A percentile compares a stretch with the other conserved stretches of the same genome.
Conservation (phyloP, 129 eudicot species). For the Artemisia tridentata region DNA sequence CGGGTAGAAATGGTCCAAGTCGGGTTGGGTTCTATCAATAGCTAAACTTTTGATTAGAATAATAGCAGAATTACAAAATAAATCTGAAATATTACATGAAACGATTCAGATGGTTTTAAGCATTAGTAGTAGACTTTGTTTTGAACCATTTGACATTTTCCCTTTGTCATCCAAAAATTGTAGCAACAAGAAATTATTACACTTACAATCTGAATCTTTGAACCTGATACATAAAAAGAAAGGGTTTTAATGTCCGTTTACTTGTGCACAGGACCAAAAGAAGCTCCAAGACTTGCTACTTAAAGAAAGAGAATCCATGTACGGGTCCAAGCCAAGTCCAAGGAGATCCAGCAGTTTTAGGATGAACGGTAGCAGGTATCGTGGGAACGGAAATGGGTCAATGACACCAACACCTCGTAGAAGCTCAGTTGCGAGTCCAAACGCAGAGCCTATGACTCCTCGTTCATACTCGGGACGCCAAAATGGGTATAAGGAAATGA, state of each 20-base stretch:
- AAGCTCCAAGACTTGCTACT: constrained; percentile 75
- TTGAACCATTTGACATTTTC: no score
- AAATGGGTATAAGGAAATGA: constrained; percentile 78
- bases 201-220: neutral
- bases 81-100: no score
- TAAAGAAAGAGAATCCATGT: constrained; percentile 73
- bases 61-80: no score
- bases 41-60: no score
- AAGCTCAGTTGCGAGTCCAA: constrained; percentile 56
- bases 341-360: constrained; percentile 78
- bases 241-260: constrained; percentile 12
- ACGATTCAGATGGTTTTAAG: no score
- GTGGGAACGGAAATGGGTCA: constrained; percentile 62
- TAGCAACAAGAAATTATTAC: neutral
- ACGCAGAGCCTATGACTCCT: constrained; percentile 64
- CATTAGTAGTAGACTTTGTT: no score
- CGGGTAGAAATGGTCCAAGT: neutral
- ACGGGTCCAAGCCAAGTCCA: constrained; percentile 89
- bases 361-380: constrained; percentile 54
- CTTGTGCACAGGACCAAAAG: constrained; percentile 66
- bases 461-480: constrained; percentile 77
- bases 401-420: constrained; percentile 77
- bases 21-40: neutral
- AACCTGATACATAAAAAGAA: neutral
- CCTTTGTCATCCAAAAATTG: neutral